Evolutionary conservation across 2,329 filamentous ascomycete species (phyloP), one percentile per base, ranked within the genome.

Genomic region (Fusarium sp.): DNA sequence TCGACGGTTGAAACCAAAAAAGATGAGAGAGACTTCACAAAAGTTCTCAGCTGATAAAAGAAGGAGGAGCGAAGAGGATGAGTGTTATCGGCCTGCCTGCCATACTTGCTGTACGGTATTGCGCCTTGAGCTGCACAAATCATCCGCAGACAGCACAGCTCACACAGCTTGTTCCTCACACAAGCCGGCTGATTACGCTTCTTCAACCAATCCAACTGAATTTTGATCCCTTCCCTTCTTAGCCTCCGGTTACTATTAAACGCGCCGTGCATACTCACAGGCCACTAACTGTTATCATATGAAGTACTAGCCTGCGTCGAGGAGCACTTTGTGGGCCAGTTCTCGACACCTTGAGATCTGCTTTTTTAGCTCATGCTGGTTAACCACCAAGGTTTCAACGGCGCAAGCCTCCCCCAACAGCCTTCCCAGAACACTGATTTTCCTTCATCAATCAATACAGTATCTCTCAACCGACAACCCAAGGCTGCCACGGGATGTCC

Each of bases 131-230:
- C 68, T 66, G 65, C 69, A 71, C 65, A 71, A 71, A 71, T 69
- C 68, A 71, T 61, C 62, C 64, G 58, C 57, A 65, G 66, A 59
- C 67, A 55, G 52, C 65, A 64, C 62, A 64, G 65, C 65, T 72
- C 58, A 55, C 57, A 67, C 58, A 57, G 41, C 51, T 68, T 63
- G 65, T 43, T 65, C 62, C 63, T 67, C 62, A 67, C 65, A 70
- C 69, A 64, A 64, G 32, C 63, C 66, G 67, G 67, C 67, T 69
- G 67, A 72, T 59, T 67, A 72, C 62, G 53, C 38, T 67, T 63
- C 40, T 29, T 67, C 52, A 53, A 53, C 69, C 69, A 72, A 72
- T 72, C 69, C 61, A 24, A 58, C 49, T 41, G 22, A 27, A 16
- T 25, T 34, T 41, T 34, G 20, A 45, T 48, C 54, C 62, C 65